Base-by-base conservation (phyloP, 176 grass and related monocot genomes). In the Oryza nivara region DNA sequence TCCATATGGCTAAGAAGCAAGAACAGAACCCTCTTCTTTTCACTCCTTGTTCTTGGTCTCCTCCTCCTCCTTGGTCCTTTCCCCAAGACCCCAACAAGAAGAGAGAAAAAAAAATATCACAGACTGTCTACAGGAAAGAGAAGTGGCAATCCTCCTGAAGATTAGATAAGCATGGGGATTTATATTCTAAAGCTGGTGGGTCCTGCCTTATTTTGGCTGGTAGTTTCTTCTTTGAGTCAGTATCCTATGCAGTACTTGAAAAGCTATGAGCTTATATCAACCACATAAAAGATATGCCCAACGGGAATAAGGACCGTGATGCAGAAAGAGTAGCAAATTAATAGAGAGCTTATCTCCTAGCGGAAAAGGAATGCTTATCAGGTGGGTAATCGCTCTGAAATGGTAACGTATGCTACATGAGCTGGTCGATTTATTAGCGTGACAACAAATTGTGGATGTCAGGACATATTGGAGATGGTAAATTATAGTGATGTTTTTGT, bases 111-210 rank as follows among this genome's bases (percentile, higher is more conserved):
- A 82, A 3, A 5, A 3, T 49, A 77, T 80, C 63, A 40, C 68
- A 19, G 52, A 6, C 17, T 74, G 60, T 74, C 67, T 52, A 23
- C 43, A 58, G 72, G 73, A 77, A 76, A 71, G 22, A 73, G 52
- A 80, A 75, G 49, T 41, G 73, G 13, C 67, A 78, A 73, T 73
- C 79, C 79, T 86, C 73, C 44, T 2, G n/a, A 25, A 67, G 36
- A 70, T 52, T 51, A 79, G 88, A 83, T 83, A 87, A 78, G 88
- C 79, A 83, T 60, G 28, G 40, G 54, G 73, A 69, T 86, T 86
- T 79, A 78, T 86, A 83, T 90, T 78, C 79, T 14, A 47, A 72
- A 46, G 88, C 32, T 70, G 40, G 77, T 81, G 88, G 82, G 88
- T 14, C 77, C 82, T 4, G 49, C 10, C 26, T 69, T 48, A 49